Evolutionary conservation across 805 yeast genomes (phyloP).

Genomic region (Kluyveromyces nonfermentans): DNA sequence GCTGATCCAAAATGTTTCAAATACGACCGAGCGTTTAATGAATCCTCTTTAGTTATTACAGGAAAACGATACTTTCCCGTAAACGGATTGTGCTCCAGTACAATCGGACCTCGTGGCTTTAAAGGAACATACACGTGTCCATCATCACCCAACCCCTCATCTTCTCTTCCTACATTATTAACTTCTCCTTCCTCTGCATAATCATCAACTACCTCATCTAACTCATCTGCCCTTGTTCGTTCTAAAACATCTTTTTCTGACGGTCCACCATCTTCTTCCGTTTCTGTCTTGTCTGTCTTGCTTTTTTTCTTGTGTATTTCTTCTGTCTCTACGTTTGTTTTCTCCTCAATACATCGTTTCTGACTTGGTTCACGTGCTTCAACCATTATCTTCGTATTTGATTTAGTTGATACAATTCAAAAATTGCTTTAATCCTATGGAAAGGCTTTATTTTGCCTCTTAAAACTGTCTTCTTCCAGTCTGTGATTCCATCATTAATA

Average conservation of each 20-base stretch:
- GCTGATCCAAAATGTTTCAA: constrained; percentile 53
- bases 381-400: neutral
- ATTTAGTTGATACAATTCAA: neutral
- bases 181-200: constrained; percentile 6
- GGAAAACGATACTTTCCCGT: constrained; percentile 31
- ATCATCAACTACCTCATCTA: constrained; percentile 16
- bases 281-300: constrained; percentile 3
- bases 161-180: neutral
- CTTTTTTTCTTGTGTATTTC: neutral
- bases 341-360: constrained; percentile 1
- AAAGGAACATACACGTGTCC: constrained; percentile 5
- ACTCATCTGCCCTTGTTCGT: constrained; percentile 11
- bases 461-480: neutral
- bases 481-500: too few relatives aligned
- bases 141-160: neutral
- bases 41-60: constrained; percentile 33
- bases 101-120: constrained; percentile 12
- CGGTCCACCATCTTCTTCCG: constrained; percentile 10
- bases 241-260: constrained; percentile 6
- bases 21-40: constrained; percentile 39
- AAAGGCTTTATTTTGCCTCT: neutral
- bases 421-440: neutral
- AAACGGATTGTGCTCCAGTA: constrained; percentile 18
- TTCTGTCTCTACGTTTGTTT: neutral
- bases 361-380: neutral